Evolutionary conservation across 768 basidiomycete genomes (phyloP), one percentile per base, ranked within the genome.

Genomic region (Hygrocybe coccinea): DNA sequence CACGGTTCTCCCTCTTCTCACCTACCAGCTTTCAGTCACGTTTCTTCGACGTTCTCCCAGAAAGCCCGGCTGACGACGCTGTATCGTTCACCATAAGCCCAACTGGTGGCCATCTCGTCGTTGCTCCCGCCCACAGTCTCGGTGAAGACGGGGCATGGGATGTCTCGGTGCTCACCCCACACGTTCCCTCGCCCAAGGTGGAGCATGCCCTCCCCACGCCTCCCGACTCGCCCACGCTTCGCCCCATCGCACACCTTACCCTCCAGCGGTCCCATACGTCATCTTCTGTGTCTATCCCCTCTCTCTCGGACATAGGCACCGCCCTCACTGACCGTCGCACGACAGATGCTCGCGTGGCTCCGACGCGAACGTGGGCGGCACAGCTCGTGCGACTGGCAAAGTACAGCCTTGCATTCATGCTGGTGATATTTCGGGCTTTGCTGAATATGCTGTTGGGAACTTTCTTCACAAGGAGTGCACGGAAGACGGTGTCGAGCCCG

Each of bases 171-270:
- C 60, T 74, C 29, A 71, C 69, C 15, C 64, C 70, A 1, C 64
- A 71, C 55, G 44, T 57, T 51, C 44, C 53, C 36, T 43, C 56
- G 22, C 50, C 63, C 0, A 35, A 38, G 5, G 38, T 55, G 33
- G 45, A 52, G 2, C 59, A 60, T n/a, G 51, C 56, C 22, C 61
- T 76, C 7, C 74, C 71, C 4, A 75, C 73, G 14, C 74, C 74
- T 9, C 74, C 74, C 14, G 69, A 68, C 7, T 74, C 74, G 35
- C 74, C 75, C 8, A 64, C 61, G 35, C 54, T 72, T 29, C 58
- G 56, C 17, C 63, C 68, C 19, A 57, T 64, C 35, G 44, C 58
- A 17, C 60, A 62, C 33, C 54, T 61, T 33, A 36, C 56, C 3
- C 46, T 56, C 29, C 52, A 59, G 15, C 25, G 29, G 17, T 34